Percentiles rank a stretch among this genome's conserved stretches.
These are phyloP conservation scores for Pyrenochaeta sp. DNA, from an alignment of 2,329 filamentous ascomycete genomes.

Conservation along the genomic window DNA sequence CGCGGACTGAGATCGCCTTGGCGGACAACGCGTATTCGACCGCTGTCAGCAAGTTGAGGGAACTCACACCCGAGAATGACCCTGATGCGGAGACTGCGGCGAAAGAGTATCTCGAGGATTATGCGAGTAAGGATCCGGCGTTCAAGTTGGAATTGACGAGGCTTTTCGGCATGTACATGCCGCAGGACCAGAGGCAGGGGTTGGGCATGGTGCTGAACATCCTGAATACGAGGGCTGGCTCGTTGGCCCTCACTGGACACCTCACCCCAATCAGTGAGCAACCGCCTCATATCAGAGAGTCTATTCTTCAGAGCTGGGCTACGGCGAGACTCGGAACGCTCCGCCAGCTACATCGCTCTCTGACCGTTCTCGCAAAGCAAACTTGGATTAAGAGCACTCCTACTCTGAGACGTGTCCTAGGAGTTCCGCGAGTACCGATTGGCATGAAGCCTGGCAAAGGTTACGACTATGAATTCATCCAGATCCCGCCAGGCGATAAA, in stretches of 20 bases:
- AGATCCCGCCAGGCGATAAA: constrained; percentile 63
- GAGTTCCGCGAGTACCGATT: constrained; percentile 65
- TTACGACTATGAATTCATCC: constrained; percentile 69
- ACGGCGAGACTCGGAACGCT: constrained; percentile 64
- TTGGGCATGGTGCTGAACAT: constrained; percentile 62
- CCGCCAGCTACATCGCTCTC: constrained; percentile 63
- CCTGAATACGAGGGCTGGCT: constrained; percentile 67
- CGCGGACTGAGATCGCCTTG: constrained; percentile 56
- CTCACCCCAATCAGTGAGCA: constrained; percentile 69
- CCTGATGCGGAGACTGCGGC: constrained; percentile 54
- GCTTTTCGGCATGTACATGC: constrained; percentile 59
- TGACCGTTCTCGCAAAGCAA: constrained; percentile 64
- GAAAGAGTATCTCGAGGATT: constrained; percentile 62
- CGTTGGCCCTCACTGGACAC: constrained; percentile 73
- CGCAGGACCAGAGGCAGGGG: constrained; percentile 57
- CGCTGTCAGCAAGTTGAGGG: constrained; percentile 49
- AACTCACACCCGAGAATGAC: constrained; percentile 35
- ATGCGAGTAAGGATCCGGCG: constrained; percentile 60
- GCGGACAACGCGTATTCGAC: constrained; percentile 61
- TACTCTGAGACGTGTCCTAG: constrained; percentile 63
- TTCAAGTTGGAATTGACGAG: constrained; percentile 63
- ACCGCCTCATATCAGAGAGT: constrained; percentile 66
- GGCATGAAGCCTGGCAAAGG: constrained; percentile 62
- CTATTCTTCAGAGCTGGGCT: constrained; percentile 70
- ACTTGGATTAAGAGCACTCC: constrained; percentile 65